These are phyloP conservation scores for Starmerella floricola DNA, from an alignment of 805 yeast genomes.

Conservation along the genomic window DNA sequence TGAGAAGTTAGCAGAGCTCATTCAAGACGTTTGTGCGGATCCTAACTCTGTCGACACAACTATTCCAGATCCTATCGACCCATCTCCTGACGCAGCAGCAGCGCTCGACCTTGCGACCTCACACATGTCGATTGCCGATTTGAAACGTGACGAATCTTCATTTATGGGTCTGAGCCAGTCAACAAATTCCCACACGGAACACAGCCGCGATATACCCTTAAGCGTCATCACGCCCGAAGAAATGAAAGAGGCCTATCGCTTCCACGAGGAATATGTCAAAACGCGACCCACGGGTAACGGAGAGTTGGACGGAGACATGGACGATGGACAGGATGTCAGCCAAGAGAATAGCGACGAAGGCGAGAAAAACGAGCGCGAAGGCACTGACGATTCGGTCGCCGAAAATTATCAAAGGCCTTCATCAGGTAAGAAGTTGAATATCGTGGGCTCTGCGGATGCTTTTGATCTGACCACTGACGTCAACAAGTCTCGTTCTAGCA, in stretches of 20 bases:
- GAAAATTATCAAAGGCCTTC: background rate
- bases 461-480: constrained; percentile 9
- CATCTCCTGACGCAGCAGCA: background rate
- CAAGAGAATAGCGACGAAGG: too few species aligned
- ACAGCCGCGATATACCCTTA: too few species aligned
- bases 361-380: background rate
- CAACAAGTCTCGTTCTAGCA: background rate
- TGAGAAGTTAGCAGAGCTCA: constrained; percentile 45
- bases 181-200: too few species aligned
- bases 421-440: constrained; percentile 13
- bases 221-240: constrained; percentile 6
- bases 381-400: background rate
- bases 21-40: constrained; percentile 28
- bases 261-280: too few species aligned
- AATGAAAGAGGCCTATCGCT: constrained; percentile 2
- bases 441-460: constrained; percentile 18
- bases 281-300: too few species aligned
- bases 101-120: background rate
- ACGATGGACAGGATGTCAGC: too few species aligned
- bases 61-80: constrained; percentile 9
- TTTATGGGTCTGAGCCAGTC: constrained; percentile 5
- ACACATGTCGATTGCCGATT: background rate
- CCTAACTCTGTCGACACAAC: constrained; percentile 12
- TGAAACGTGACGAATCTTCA: constrained; percentile 7
- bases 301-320: too few species aligned